Evolutionary conservation across 2,329 filamentous ascomycete species (phyloP).

Genomic region (Diaporthe australafricana): DNA sequence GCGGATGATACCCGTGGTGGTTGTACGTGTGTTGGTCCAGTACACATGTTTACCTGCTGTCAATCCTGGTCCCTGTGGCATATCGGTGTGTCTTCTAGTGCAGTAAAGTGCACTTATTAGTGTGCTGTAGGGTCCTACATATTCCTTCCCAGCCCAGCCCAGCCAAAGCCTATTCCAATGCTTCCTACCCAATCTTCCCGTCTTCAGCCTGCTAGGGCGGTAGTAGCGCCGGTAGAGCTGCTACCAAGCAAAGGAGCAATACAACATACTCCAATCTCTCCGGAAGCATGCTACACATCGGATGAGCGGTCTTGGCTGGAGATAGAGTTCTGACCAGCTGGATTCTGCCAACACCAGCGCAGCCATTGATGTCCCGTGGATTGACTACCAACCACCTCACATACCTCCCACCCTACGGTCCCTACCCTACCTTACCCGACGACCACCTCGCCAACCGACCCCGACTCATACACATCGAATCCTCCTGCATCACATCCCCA

Average conservation of each 20-base stretch:
- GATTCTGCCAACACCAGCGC: conserved; percentile 2
- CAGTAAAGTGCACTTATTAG: no score
- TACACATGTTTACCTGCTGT: not conserved
- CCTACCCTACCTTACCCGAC: no score
- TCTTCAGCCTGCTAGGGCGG: conserved; percentile 7
- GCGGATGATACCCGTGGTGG: not conserved
- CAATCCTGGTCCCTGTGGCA: not conserved
- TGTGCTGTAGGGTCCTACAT: no score
- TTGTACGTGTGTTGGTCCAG: not conserved
- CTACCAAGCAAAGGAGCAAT: not conserved
- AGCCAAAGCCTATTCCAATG: not conserved
- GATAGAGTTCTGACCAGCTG: conserved; percentile 24
- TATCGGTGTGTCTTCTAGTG: no score
- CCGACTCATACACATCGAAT: conserved; percentile 6
- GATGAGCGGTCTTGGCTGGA: conserved; percentile 19
- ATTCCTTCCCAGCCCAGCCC: not conserved
- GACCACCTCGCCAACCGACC: not conserved
- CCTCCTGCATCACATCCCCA: not conserved
- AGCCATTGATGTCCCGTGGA: not conserved
- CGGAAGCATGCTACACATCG: conserved; percentile 9
- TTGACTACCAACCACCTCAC: not conserved
- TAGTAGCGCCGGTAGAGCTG: conserved; percentile 9
- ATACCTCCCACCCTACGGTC: no score
- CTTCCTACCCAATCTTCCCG: not conserved
- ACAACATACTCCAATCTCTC: not conserved